Percentiles rank a stretch among this genome's conserved stretches.
Evolutionary conservation across 164 flowering plant species (phyloP).

Genomic region (Vitis rupestris): DNA sequence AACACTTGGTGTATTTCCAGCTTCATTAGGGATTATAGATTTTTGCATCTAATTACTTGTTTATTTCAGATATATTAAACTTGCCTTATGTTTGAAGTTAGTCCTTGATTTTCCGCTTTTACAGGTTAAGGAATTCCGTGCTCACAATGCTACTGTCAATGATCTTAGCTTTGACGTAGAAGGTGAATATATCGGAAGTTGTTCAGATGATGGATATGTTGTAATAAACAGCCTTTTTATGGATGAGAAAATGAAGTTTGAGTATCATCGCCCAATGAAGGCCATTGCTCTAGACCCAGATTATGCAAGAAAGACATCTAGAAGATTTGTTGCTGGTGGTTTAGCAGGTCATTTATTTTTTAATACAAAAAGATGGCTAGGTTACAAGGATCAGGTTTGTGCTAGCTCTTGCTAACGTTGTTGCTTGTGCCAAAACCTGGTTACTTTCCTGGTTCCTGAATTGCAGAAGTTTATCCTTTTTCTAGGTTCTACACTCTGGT

Average conservation of each 20-base stretch:
- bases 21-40: background rate
- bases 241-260: constrained; percentile 85
- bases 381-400: constrained; percentile 88
- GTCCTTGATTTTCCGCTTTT: constrained; percentile 8
- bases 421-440: background rate
- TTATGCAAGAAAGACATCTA: constrained; percentile 71
- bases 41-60: background rate
- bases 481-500: constrained; percentile 91
- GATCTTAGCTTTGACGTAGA: constrained; percentile 93
- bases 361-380: constrained; percentile 88
- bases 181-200: constrained; percentile 94
- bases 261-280: constrained; percentile 97
- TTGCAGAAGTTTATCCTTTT: constrained; percentile 1
- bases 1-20: background rate
- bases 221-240: constrained; percentile 86
- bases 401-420: constrained; percentile 2
- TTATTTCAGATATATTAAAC: background rate
- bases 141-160: constrained; percentile 87
- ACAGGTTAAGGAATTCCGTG: constrained; percentile 83
- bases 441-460: background rate
- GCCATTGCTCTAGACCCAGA: constrained; percentile 93
- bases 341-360: constrained; percentile 86
- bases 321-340: constrained; percentile 97
- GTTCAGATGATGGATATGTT: constrained; percentile 98
- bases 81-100: background rate